phyloP scores from a whole-genome alignment of 2,329 filamentous ascomycete species.

The Fusarium tuaranense region DNA sequence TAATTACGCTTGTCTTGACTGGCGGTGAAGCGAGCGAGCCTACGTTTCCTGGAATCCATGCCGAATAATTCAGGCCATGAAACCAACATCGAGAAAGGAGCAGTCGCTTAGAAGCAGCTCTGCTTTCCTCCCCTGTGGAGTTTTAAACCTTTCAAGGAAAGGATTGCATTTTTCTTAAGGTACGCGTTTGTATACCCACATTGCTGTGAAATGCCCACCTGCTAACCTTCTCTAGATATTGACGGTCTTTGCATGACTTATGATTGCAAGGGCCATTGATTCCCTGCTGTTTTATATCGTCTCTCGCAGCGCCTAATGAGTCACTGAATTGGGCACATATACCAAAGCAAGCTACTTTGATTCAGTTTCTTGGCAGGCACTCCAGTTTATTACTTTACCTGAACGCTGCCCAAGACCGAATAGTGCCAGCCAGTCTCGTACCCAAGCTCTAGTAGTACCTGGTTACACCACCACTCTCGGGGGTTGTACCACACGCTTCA shows the following conservation, averaged over 20 bases:
- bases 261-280: not conserved
- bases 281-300: not conserved
- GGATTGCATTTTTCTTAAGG: not conserved
- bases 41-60: not conserved
- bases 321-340: not conserved
- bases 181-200: not conserved
- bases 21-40: not conserved
- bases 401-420: not conserved
- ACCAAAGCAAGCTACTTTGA: not conserved
- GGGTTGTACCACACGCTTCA: not conserved
- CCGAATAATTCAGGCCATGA: not conserved
- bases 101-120: not conserved
- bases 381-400: not conserved
- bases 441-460: not conserved
- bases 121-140: not conserved
- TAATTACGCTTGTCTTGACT: not conserved
- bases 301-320: not conserved
- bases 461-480: not conserved
- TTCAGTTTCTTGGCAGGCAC: not conserved
- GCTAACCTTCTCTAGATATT: not conserved
- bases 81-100: not conserved
- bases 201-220: not conserved
- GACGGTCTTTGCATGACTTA: not conserved
- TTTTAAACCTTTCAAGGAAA: not conserved
- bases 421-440: not conserved